These are phyloP conservation scores for Pseudogymnoascus sp. DNA, from an alignment of 2,329 filamentous ascomycete species.

Conservation along the genomic window DNA sequence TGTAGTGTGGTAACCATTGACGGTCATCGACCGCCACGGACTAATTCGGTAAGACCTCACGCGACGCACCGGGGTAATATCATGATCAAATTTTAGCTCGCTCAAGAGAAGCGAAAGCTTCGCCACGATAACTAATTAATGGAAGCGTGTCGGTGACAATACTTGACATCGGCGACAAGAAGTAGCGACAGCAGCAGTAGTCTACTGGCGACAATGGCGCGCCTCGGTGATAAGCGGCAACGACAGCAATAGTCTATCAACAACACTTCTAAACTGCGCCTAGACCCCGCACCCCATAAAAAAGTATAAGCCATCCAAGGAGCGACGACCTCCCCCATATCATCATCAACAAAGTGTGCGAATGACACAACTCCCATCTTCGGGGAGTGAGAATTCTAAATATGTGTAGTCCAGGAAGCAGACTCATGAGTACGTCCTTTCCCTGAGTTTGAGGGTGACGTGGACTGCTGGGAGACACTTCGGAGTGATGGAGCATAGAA, in stretches of 20 bases:
- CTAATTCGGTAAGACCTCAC: not conserved
- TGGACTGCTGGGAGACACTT: not conserved
- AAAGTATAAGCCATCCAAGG: not conserved
- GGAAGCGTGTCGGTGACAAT: not conserved
- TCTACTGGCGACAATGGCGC: not conserved
- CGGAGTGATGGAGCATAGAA: no score
- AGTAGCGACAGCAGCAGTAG: not conserved
- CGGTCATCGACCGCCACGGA: not conserved
- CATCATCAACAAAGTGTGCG: not conserved
- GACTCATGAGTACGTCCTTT: no score
- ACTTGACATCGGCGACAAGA: not conserved
- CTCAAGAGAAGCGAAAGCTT: not conserved
- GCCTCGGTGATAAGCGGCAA: no score
- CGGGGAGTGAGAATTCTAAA: not conserved
- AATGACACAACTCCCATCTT: not conserved
- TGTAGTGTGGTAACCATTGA: not conserved
- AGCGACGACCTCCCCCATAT: not conserved
- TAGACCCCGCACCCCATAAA: no score
- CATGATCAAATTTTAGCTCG: not conserved
- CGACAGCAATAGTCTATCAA: no score
- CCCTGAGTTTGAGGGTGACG: no score
- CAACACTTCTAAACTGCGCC: no score
- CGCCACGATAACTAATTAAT: not conserved
- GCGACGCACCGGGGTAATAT: not conserved
- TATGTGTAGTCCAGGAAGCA: not conserved